These are phyloP conservation scores for Fusarium tricinctum DNA, from an alignment of 2,329 filamentous ascomycete species.

Conservation along the genomic window DNA sequence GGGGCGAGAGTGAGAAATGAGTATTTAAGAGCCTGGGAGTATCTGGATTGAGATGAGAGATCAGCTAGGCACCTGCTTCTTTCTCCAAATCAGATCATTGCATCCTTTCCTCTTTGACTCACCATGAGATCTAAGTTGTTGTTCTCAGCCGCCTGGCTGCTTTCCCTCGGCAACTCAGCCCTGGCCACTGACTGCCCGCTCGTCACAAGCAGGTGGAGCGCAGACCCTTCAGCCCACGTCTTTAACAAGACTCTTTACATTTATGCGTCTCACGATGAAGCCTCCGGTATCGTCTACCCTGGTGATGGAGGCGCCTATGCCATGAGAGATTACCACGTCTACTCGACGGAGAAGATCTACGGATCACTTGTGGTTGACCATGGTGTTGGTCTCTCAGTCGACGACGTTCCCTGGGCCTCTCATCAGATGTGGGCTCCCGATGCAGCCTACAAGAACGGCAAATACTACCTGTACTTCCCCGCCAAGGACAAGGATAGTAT, in stretches of 20 bases:
- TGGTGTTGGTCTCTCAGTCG: slow-evolving; percentile 12
- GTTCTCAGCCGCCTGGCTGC: neutral
- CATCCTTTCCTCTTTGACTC: neutral
- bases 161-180: neutral
- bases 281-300: neutral
- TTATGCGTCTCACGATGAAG: slow-evolving; percentile 25
- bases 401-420: slow-evolving; percentile 20
- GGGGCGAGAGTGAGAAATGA: neutral
- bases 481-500: slow-evolving; percentile 28
- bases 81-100: neutral
- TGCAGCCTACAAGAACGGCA: slow-evolving; percentile 26
- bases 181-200: slow-evolving; percentile 13
- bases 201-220: slow-evolving; percentile 21
- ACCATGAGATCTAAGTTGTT: slow-evolving; percentile 12
- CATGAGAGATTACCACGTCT: slow-evolving; percentile 27
- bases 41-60: neutral
- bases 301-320: slow-evolving; percentile 11
- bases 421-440: slow-evolving; percentile 30
- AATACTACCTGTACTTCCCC: slow-evolving; percentile 35
- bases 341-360: slow-evolving; percentile 27
- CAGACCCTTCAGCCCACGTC: slow-evolving; percentile 30
- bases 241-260: slow-evolving; percentile 16
- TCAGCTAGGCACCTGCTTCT: neutral
- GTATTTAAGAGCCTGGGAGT: neutral
- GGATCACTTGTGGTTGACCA: slow-evolving; percentile 11